These are phyloP conservation scores for Umbelopsis vinacea DNA, from an alignment of 192 early-diverging fungal genomes.

Conservation along the genomic window DNA sequence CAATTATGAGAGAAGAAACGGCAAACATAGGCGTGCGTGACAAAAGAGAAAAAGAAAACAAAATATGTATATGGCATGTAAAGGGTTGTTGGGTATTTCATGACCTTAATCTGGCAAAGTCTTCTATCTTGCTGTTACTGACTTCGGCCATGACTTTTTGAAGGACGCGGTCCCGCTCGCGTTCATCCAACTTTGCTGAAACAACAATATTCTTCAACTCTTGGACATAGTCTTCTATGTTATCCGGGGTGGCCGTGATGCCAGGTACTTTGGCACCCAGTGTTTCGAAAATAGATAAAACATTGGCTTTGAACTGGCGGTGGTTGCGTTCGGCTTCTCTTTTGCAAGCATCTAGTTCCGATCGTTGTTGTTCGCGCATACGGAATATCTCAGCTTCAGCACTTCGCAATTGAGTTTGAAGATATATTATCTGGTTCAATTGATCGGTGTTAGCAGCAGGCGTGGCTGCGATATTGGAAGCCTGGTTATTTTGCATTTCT, in stretches of 20 bases:
- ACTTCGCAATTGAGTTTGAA: constrained; percentile 15
- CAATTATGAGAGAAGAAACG: neutral
- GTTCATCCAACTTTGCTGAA: constrained; percentile 6
- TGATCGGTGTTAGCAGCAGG: neutral
- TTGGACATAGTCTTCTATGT: constrained; percentile 15
- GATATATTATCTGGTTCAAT: constrained; percentile 3
- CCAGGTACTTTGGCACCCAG: neutral
- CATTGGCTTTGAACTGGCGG: constrained; percentile 21
- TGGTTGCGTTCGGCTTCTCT: constrained; percentile 9
- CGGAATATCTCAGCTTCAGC: constrained; percentile 9
- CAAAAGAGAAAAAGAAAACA: neutral
- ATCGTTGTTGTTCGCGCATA: constrained; percentile 10
- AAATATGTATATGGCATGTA: neutral
- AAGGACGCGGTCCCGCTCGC: constrained; percentile 20
- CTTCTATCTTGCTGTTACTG: neutral
- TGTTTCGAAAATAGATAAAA: neutral
- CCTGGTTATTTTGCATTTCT: constrained; percentile 10
- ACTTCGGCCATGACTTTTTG: constrained; percentile 17
- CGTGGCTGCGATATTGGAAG: neutral
- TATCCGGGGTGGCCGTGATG: neutral
- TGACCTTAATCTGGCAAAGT: too few species aligned
- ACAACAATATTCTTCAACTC: constrained; percentile 1
- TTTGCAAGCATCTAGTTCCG: constrained; percentile 8
- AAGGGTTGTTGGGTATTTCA: neutral
- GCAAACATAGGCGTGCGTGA: neutral